These are phyloP conservation scores for Yueomyces sp. DNA, from an alignment of 805 yeast species.

Conservation along the genomic window DNA sequence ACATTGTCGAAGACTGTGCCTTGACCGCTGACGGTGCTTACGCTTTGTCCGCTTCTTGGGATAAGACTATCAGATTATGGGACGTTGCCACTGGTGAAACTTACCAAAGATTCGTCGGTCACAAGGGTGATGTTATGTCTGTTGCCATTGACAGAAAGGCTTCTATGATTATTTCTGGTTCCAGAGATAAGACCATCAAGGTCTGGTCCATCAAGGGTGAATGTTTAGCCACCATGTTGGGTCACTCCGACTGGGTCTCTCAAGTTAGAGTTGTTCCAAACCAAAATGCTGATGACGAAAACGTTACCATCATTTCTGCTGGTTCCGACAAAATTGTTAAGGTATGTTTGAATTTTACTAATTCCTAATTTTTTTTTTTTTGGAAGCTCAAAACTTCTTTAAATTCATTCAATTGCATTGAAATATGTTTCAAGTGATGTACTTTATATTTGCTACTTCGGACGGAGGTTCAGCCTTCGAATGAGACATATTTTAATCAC, in stretches of 20 bases:
- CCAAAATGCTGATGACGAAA: slow-evolving; percentile 32
- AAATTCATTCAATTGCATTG: neutral
- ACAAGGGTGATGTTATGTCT: slow-evolving; percentile 93
- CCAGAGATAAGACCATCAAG: slow-evolving; percentile 98
- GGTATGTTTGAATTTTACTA: slow-evolving; percentile 51
- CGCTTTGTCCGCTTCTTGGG: slow-evolving; percentile 99
- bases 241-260: slow-evolving; percentile 99
- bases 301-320: slow-evolving; percentile 80
- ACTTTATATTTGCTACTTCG: slow-evolving; percentile 97
- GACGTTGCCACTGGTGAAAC: slow-evolving; percentile 88
- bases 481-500: slow-evolving; percentile 95
- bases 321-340: slow-evolving; percentile 98
- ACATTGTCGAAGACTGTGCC: slow-evolving; percentile 96
- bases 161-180: slow-evolving; percentile 96
- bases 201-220: slow-evolving; percentile 99
- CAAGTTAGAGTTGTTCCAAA: slow-evolving; percentile 92
- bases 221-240: slow-evolving; percentile 85
- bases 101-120: slow-evolving; percentile 93
- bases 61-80: slow-evolving; percentile 98
- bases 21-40: slow-evolving; percentile 95
- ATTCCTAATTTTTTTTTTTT: slow-evolving; percentile 3
- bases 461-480: slow-evolving; percentile 57
- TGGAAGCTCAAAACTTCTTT: slow-evolving; percentile 1
- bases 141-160: slow-evolving; percentile 93
- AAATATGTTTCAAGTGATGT: slow-evolving; percentile 50